A percentile compares a stretch with the other conserved stretches of the same genome.
phyloP scores from a whole-genome alignment of 805 yeast species.

The Candida argentea region DNA sequence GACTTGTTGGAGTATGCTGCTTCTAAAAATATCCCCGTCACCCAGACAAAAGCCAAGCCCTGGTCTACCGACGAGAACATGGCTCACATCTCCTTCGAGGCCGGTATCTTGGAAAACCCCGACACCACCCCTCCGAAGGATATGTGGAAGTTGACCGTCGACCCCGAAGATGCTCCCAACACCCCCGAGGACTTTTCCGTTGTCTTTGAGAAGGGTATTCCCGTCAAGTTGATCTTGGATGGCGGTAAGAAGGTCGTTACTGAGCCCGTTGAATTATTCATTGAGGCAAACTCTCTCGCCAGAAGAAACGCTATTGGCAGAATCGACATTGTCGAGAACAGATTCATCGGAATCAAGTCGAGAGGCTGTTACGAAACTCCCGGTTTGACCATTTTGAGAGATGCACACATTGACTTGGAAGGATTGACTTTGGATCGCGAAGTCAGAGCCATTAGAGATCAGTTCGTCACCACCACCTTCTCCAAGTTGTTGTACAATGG shows the following conservation, averaged over 20 bases:
- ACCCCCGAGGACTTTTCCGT: slow-evolving; percentile 83
- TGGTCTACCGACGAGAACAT: slow-evolving; percentile 99
- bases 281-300: slow-evolving; percentile 88
- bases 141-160: slow-evolving; percentile 98
- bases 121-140: slow-evolving; percentile 98
- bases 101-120: slow-evolving; percentile 98
- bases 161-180: slow-evolving; percentile 92
- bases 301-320: slow-evolving; percentile 99
- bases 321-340: slow-evolving; percentile 97
- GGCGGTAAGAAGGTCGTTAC: slow-evolving; percentile 53
- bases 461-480: slow-evolving; percentile 87
- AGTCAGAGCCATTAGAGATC: slow-evolving; percentile 94
- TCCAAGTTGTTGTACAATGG: slow-evolving; percentile 92
- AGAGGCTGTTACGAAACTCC: slow-evolving; percentile 99
- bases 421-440: slow-evolving; percentile 96
- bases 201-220: slow-evolving; percentile 78
- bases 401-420: slow-evolving; percentile 91
- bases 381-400: slow-evolving; percentile 89
- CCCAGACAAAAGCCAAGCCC: slow-evolving; percentile 97
- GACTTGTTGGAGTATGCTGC: slow-evolving; percentile 93
- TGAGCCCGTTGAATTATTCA: slow-evolving; percentile 85
- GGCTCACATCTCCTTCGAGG: slow-evolving; percentile 98
- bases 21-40: slow-evolving; percentile 82
- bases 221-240: slow-evolving; percentile 67
- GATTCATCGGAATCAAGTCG: slow-evolving; percentile 97